These are phyloP conservation scores for Pyricularia grisea DNA, from an alignment of 2,329 filamentous ascomycete genomes.

Conservation along the genomic window DNA sequence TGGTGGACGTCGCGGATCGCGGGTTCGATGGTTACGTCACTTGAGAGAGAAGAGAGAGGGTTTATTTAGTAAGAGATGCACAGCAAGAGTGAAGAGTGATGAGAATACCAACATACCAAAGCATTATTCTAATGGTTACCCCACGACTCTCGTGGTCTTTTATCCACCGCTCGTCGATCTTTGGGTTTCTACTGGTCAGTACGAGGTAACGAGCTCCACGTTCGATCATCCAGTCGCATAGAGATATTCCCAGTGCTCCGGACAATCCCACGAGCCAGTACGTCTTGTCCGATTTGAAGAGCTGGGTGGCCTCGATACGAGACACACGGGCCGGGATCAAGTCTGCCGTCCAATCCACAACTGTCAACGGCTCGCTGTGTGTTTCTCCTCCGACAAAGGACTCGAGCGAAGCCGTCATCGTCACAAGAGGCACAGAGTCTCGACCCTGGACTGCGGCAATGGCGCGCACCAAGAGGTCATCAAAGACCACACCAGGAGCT, in stretches of 20 bases:
- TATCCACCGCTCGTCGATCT: slow-evolving; percentile 4
- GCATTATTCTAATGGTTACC: slow-evolving; percentile 8
- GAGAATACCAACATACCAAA: slow-evolving; percentile 5
- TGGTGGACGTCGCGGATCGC: slow-evolving; percentile 6
- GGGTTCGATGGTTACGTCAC: slow-evolving; percentile 11
- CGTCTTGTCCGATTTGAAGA: slow-evolving; percentile 14
- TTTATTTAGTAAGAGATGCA: neutral
- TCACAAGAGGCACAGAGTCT: too few relatives aligned
- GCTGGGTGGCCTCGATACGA: neutral
- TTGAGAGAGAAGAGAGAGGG: neutral
- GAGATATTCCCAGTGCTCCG: slow-evolving; percentile 23
- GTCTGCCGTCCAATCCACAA: neutral
- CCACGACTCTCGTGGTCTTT: neutral
- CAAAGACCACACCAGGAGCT: neutral
- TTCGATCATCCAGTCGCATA: slow-evolving; percentile 28
- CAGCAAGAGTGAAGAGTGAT: neutral
- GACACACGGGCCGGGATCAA: neutral
- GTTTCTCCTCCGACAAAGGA: neutral
- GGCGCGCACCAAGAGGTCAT: neutral
- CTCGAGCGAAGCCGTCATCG: neutral
- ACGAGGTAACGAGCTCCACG: slow-evolving; percentile 22
- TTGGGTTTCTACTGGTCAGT: neutral
- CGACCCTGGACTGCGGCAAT: neutral
- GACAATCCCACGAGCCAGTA: slow-evolving; percentile 25
- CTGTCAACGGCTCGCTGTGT: neutral